Conservation (phyloP, 208 protist species). For the Angomonas deanei region DNA sequence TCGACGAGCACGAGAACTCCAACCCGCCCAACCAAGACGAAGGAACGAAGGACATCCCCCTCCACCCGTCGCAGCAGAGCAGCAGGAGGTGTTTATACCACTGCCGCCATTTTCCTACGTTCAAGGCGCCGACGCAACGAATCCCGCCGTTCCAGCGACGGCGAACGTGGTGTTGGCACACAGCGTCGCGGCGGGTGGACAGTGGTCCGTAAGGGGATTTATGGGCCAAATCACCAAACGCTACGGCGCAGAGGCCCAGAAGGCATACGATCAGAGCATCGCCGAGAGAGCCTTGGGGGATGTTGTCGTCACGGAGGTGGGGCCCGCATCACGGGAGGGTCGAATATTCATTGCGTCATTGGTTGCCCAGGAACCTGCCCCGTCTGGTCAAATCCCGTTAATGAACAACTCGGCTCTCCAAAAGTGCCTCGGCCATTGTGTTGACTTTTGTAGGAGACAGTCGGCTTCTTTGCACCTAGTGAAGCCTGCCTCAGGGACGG, state of each 20-base stretch:
- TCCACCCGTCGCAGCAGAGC: not conserved
- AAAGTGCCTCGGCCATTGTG: constrained; percentile 16
- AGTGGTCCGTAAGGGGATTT: constrained; percentile 32
- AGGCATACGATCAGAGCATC: constrained; percentile 24
- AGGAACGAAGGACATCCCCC: not conserved
- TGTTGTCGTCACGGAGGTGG: constrained; percentile 27
- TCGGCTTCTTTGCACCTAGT: constrained; percentile 27
- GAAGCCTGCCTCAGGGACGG: constrained; percentile 9
- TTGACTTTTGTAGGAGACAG: constrained; percentile 17
- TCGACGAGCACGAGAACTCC: constrained; percentile 8
- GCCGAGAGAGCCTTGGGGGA: constrained; percentile 19
- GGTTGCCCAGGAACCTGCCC: constrained; percentile 23
- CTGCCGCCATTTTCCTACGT: constrained; percentile 7
- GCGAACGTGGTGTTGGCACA: constrained; percentile 33
- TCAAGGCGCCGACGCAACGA: constrained; percentile 15
- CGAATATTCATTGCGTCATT: constrained; percentile 38
- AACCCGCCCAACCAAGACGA: not conserved
- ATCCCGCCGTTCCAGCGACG: constrained; percentile 7
- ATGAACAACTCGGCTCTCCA: constrained; percentile 21
- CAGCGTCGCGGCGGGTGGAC: constrained; percentile 20
- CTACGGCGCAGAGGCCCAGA: constrained; percentile 20
- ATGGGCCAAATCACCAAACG: constrained; percentile 36
- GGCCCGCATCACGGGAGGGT: constrained; percentile 9
- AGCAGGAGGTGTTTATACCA: not conserved
- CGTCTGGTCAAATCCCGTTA: constrained; percentile 16